phyloP scores from a whole-genome alignment of 2,329 filamentous ascomycete species.

The Neopestalotiopsis sp. region DNA sequence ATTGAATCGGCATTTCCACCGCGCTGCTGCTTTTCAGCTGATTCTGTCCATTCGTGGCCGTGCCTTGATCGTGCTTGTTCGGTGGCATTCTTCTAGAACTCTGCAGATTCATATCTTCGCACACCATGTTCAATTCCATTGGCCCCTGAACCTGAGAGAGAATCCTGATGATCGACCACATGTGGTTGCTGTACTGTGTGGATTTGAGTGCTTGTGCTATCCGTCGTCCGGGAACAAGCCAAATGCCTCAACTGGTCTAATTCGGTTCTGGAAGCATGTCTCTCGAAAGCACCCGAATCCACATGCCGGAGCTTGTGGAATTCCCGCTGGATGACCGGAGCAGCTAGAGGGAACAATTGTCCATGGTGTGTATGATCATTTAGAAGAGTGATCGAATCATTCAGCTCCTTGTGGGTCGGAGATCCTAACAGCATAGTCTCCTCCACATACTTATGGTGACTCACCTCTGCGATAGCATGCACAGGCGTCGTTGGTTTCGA shows the following conservation, averaged over 20 bases:
- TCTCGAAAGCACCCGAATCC: background rate
- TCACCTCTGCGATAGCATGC: constrained; percentile 22
- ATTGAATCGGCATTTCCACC: background rate
- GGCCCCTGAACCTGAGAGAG: background rate
- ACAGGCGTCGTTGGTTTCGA: constrained; percentile 23
- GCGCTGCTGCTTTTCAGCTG: background rate
- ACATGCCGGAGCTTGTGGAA: constrained; percentile 4
- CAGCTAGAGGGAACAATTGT: background rate
- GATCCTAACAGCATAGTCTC: constrained; percentile 21
- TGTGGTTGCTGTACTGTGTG: background rate
- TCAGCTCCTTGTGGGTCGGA: constrained; percentile 11
- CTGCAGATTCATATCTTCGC: constrained; percentile 7
- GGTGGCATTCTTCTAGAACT: constrained; percentile 11
- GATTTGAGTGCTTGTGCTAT: background rate
- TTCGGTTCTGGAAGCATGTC: background rate
- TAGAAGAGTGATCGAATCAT: background rate
- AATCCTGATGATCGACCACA: background rate
- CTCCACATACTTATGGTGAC: constrained; percentile 23
- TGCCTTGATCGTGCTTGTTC: background rate
- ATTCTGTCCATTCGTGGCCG: background rate
- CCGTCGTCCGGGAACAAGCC: background rate
- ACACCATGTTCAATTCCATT: background rate
- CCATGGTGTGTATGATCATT: background rate
- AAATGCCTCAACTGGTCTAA: background rate
- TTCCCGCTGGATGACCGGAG: background rate